These are phyloP conservation scores for Cicer pinnatifidum DNA, from an alignment of 306 rosid genomes.

Conservation along the genomic window DNA sequence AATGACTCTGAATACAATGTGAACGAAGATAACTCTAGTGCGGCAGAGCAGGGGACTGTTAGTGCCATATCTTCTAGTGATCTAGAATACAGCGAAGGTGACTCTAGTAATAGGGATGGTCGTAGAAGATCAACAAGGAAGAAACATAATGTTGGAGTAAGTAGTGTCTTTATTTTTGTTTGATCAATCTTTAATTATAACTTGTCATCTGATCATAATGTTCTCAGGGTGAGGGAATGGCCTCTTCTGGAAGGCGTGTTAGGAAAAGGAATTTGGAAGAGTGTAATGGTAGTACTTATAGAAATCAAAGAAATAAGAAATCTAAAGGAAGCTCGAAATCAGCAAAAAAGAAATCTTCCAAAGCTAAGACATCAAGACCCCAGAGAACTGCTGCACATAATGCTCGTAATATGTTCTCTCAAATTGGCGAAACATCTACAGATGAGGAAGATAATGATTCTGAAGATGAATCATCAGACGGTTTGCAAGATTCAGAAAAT, in stretches of 20 bases:
- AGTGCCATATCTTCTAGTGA: slow-evolving; percentile 63
- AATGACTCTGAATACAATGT: slow-evolving; percentile 81
- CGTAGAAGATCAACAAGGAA: slow-evolving; percentile 83
- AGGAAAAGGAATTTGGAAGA: slow-evolving; percentile 77
- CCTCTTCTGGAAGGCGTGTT: slow-evolving; percentile 73
- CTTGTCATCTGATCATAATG: slow-evolving; percentile 39
- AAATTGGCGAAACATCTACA: slow-evolving; percentile 63
- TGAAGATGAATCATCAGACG: slow-evolving; percentile 66
- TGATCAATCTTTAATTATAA: slow-evolving; percentile 39
- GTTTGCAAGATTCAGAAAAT: slow-evolving; percentile 54
- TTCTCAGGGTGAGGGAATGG: slow-evolving; percentile 57
- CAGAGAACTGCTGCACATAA: slow-evolving; percentile 74
- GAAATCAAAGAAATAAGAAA: slow-evolving; percentile 60
- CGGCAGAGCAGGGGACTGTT: slow-evolving; percentile 65
- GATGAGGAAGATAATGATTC: slow-evolving; percentile 66
- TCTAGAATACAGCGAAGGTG: slow-evolving; percentile 66
- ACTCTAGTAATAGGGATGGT: slow-evolving; percentile 56
- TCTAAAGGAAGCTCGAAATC: slow-evolving; percentile 53
- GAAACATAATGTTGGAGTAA: slow-evolving; percentile 57
- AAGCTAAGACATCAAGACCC: slow-evolving; percentile 64
- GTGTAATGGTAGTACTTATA: slow-evolving; percentile 54
- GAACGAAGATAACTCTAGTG: slow-evolving; percentile 72
- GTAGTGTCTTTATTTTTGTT: slow-evolving; percentile 40
- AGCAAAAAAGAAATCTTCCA: slow-evolving; percentile 61
- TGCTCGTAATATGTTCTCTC: slow-evolving; percentile 75